Evolutionary conservation across 2,329 filamentous ascomycete genomes (phyloP), one percentile per base, ranked within the genome.

Genomic region (Trichoderma asperellum): DNA sequence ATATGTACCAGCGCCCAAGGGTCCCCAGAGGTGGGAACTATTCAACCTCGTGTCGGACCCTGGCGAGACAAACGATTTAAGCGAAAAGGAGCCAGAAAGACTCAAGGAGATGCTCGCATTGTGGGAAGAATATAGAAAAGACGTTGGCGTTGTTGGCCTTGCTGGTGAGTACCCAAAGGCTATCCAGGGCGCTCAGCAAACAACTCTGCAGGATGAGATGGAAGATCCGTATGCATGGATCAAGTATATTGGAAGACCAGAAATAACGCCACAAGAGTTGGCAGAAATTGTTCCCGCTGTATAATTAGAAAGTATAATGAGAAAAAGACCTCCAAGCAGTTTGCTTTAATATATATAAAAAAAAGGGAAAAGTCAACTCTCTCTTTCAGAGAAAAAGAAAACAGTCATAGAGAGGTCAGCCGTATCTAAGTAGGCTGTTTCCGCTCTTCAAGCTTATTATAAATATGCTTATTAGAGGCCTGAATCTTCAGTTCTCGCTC

Each of bases 61-160:
- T 5, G 79, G 77, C 5, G 77, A 81, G 74, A 76, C 74, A 2
- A 69, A 73, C 11, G 77, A 81, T 68, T 47, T 78, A 60, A 69
- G 72, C 5, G 73, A 73, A 16, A 49, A 71, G 43, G 68, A 77
- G 55, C 73, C 74, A 3, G 72, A 74, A 27, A 73, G 72, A 49
- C 70, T 80, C 35, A 71, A 73, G 16, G 75, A 76, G 53, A 70
- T 80, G 69, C 64, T 79, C 21, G 69, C 61, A 21, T 66, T 71
- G 6, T 77, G 75, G 75, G 73, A 80, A 29, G 79, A 81, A 6
- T 85, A 83, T 73, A 62, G 68, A 37, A 65, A 63, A 34, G 72
- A 74, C 34, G 71, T 70, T 1, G 73, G 72, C 3, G 71, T 73
- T 4, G 71, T 73, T 34, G 64, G 64, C 1, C 55, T 67, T 6